phyloP scores from a whole-genome alignment of 2,329 filamentous ascomycete genomes.

The Cordyceps farinosa region DNA sequence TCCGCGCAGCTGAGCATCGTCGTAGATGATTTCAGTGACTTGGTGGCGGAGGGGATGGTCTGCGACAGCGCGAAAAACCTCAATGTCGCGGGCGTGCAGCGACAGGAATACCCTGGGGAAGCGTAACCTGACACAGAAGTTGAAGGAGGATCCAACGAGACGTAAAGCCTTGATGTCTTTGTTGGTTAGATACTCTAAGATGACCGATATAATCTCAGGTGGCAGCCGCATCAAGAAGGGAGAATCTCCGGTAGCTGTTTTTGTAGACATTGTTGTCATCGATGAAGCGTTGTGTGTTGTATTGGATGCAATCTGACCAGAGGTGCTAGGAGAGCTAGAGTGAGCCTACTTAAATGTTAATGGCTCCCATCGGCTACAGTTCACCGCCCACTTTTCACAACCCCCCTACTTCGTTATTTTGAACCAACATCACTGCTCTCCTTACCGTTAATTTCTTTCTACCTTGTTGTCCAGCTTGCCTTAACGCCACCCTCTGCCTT shows the following conservation, averaged over 20 bases:
- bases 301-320: neutral
- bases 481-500: too few relatives aligned
- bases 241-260: too few relatives aligned
- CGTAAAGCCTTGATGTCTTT: neutral
- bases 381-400: too few relatives aligned
- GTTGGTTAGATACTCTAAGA: neutral
- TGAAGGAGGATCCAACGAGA: neutral
- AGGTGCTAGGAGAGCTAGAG: too few relatives aligned
- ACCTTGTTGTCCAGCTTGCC: too few relatives aligned
- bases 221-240: neutral
- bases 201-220: neutral
- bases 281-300: neutral
- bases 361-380: too few relatives aligned
- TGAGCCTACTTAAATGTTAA: too few relatives aligned
- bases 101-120: neutral
- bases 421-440: too few relatives aligned
- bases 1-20: conserved; percentile 19
- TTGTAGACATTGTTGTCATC: neutral
- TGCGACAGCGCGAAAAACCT: conserved; percentile 21
- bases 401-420: too few relatives aligned
- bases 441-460: too few relatives aligned
- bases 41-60: conserved; percentile 15
- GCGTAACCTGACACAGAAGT: neutral
- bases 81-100: neutral
- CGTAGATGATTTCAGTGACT: conserved; percentile 22